A percentile compares a stretch with the other conserved stretches of the same genome.
Evolutionary conservation across 2,329 filamentous ascomycete genomes (phyloP).

Genomic region (Aspergillus felis): DNA sequence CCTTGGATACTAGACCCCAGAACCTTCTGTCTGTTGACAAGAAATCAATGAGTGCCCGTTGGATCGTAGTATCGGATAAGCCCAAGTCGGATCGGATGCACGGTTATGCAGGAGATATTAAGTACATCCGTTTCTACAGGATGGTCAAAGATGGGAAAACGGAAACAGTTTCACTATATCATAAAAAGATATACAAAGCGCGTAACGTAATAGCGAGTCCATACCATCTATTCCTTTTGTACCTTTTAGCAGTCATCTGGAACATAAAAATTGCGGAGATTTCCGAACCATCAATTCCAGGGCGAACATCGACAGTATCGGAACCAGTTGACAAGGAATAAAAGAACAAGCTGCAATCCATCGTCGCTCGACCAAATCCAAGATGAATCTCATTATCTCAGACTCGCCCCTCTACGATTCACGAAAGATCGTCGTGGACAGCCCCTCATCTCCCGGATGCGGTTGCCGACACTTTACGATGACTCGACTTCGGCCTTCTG

Average conservation of each 20-base stretch:
- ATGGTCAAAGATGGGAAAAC: too few relatives aligned
- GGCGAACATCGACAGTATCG: too few relatives aligned
- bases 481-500: conserved; percentile 9
- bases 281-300: background rate
- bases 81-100: too few relatives aligned
- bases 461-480: background rate
- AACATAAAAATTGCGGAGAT: background rate
- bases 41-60: background rate
- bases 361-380: background rate
- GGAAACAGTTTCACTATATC: background rate
- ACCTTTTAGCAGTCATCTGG: too few relatives aligned
- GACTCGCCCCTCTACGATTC: too few relatives aligned
- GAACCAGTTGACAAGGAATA: too few relatives aligned
- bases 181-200: background rate
- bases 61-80: background rate
- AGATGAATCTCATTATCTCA: background rate
- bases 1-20: too few relatives aligned
- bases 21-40: background rate
- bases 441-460: background rate
- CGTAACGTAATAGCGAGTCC: too few relatives aligned
- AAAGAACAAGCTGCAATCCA: background rate
- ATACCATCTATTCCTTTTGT: too few relatives aligned
- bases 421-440: background rate
- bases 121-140: too few relatives aligned
- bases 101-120: too few relatives aligned